These are phyloP conservation scores for Herpetomonas samuelpessoai DNA, from an alignment of 208 protist species.

Conservation along the genomic window DNA sequence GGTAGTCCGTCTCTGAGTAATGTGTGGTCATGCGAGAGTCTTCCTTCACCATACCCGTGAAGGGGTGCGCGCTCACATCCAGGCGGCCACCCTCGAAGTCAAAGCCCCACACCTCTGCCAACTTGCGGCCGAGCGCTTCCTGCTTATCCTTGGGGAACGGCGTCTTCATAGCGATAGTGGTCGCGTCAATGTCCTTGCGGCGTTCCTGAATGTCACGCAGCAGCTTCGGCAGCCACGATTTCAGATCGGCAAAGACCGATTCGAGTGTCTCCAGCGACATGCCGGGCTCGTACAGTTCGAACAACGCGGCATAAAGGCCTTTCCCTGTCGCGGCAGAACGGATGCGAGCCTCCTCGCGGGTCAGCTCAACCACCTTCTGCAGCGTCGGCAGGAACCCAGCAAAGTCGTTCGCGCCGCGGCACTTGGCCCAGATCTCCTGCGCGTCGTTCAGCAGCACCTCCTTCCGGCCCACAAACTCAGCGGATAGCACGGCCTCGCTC, in stretches of 20 bases:
- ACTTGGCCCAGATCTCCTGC: slow-evolving; percentile 26
- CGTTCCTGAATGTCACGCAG: slow-evolving; percentile 34
- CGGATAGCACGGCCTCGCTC: slow-evolving; percentile 18
- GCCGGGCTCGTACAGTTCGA: slow-evolving; percentile 61
- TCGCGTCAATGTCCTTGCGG: slow-evolving; percentile 5
- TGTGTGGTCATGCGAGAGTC: slow-evolving; percentile 88
- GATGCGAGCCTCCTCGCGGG: slow-evolving; percentile 35
- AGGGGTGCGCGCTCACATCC: slow-evolving; percentile 88
- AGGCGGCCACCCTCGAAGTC: slow-evolving; percentile 82
- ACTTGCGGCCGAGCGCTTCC: slow-evolving; percentile 15
- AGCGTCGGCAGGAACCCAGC: slow-evolving; percentile 27
- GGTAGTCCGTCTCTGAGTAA: slow-evolving; percentile 56
- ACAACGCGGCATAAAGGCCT: slow-evolving; percentile 33
- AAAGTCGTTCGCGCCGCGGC: slow-evolving; percentile 43
- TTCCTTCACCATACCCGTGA: slow-evolving; percentile 73
- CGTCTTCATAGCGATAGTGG: slow-evolving; percentile 7
- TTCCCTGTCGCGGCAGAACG: slow-evolving; percentile 13
- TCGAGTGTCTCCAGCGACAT: slow-evolving; percentile 36
- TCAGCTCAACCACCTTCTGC: slow-evolving; percentile 32
- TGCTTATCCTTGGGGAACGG: slow-evolving; percentile 36
- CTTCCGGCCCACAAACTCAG: slow-evolving; percentile 24
- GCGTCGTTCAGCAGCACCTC: slow-evolving; percentile 16
- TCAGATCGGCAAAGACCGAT: slow-evolving; percentile 42
- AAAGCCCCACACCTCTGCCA: slow-evolving; percentile 60
- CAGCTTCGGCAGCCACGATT: slow-evolving; percentile 43